Percentiles rank a stretch among this genome's conserved stretches.
Evolutionary conservation across 352 stramenopile genomes (phyloP).

Genomic region (Elongisporangium senticosum): DNA sequence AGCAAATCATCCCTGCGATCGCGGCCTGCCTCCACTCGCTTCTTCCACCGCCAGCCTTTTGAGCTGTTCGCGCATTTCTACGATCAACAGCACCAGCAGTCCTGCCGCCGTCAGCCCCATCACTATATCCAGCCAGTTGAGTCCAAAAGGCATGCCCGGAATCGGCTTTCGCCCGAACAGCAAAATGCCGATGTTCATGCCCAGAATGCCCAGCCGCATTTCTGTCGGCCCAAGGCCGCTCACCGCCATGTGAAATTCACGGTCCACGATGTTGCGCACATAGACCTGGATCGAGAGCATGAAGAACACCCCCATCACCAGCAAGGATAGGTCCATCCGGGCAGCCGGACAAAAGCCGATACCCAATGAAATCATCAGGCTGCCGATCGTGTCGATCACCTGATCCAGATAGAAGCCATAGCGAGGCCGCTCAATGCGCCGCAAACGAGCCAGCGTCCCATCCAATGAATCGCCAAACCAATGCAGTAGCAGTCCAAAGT

Average conservation of each 20-base stretch:
- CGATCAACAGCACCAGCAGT: conserved; percentile 5
- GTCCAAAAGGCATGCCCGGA: conserved; percentile 5
- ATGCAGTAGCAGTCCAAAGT: conserved; percentile 5
- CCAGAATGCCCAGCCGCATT: conserved; percentile 5
- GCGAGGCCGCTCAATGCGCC: conserved; percentile 4
- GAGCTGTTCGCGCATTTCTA: conserved; percentile 5
- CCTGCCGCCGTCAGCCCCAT: conserved; percentile 4
- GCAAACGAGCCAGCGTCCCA: conserved; percentile 4
- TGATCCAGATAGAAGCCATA: conserved; percentile 6
- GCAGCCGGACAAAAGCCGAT: conserved; percentile 5
- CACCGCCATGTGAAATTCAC: conserved; percentile 5
- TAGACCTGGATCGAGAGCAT: conserved; percentile 5
- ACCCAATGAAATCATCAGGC: conserved; percentile 5
- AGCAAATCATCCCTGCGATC: conserved; percentile 5
- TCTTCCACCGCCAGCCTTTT: conserved; percentile 5
- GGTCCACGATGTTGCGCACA: conserved; percentile 5
- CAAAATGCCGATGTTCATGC: conserved; percentile 5
- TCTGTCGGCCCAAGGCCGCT: conserved; percentile 4
- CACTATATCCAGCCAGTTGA: conserved; percentile 5
- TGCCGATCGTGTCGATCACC: conserved; percentile 5
- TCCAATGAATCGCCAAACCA: conserved; percentile 5
- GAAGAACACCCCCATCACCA: conserved; percentile 5
- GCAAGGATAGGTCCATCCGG: conserved; percentile 5
- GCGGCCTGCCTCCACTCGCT: conserved; percentile 4
- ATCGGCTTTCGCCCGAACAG: conserved; percentile 5